phyloP scores from a whole-genome alignment of 2,329 filamentous ascomycete genomes.

The Pseudogymnoascus pannorum region DNA sequence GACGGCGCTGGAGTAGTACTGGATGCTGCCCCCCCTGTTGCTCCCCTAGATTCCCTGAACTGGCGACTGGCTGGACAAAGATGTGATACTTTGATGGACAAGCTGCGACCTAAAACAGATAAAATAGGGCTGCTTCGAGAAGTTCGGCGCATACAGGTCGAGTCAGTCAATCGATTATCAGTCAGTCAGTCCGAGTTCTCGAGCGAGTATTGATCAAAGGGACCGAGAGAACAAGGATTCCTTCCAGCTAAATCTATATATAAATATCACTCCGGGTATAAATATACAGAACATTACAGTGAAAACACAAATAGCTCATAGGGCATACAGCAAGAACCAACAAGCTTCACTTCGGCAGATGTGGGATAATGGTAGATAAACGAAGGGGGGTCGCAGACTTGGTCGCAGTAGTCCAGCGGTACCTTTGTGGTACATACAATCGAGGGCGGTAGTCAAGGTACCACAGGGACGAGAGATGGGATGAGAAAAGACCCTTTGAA shows the following conservation, averaged over 20 bases:
- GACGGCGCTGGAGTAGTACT: background rate
- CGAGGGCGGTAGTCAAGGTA: background rate
- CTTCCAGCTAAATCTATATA: background rate
- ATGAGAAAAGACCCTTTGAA: background rate
- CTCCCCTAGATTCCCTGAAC: background rate
- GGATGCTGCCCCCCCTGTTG: background rate
- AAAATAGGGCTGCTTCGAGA: slow-evolving; percentile 1
- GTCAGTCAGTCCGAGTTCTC: too few species aligned
- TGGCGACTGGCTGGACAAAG: background rate
- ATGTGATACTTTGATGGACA: slow-evolving; percentile 1
- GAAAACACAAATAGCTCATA: background rate
- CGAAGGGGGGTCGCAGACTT: background rate
- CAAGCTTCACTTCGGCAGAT: slow-evolving; percentile 2
- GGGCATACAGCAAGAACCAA: background rate
- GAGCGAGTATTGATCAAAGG: background rate
- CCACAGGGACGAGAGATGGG: background rate
- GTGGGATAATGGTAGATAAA: background rate
- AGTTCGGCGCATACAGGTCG: slow-evolving; percentile 1
- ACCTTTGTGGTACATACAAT: background rate
- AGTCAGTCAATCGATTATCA: background rate
- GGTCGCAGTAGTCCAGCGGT: background rate
- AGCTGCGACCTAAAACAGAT: background rate
- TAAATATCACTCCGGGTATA: background rate
- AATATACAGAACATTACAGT: background rate
- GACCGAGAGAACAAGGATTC: background rate